Base-by-base conservation (phyloP, 1,139 yeast genomes). In the Sugiyamaella xylanicola region DNA sequence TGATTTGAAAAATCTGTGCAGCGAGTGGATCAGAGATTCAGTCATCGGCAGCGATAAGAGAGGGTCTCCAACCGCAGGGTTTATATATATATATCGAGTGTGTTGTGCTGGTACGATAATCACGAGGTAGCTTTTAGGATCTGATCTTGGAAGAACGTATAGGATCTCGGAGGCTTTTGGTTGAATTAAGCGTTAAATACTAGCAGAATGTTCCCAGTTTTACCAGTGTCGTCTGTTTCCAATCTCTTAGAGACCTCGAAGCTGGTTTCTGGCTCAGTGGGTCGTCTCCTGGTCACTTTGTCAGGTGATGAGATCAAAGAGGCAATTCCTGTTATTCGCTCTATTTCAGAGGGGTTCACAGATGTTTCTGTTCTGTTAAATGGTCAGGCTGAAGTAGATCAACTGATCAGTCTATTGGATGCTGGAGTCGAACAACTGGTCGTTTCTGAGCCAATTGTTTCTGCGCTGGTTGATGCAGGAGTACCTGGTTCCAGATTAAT, bases 401-500 rank as follows among this genome's bases (percentile, higher is more conserved):
- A 45, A 3, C 68, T 81, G 22, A 75, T 87, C 40, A 77, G 75
- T 11, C 67, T 88, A 37, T 78, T 88, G 61, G 90, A 91, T 66
- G 78, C 78, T 53, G 97, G 97, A 29, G 82, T 86, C 17, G 68
- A 74, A 36, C 76, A 77, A 16, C 68, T 88, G 1, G 74, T 87
- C 60, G 80, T 82, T 27, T 59, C 70, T 1, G 69, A 69, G 17
- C 54, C 63, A 0, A 72, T 72, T 49, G 77, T 75, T 1, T 69
- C 68, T 0, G 68, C 70, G 22, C 70, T 80, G 17, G 66, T 68
- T 1, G 76, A 71, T 2, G 72, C 80, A 7, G 88, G 87, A 7
- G 81, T 89, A 56, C 92, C 95, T 45, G 65, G 77, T 27, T 75
- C 78, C 36, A 76, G 91, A 61, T 74, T 86, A 56, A 79, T 78